phyloP scores from a whole-genome alignment of 75 land plant genomes.

The Pinus albicaulis region DNA sequence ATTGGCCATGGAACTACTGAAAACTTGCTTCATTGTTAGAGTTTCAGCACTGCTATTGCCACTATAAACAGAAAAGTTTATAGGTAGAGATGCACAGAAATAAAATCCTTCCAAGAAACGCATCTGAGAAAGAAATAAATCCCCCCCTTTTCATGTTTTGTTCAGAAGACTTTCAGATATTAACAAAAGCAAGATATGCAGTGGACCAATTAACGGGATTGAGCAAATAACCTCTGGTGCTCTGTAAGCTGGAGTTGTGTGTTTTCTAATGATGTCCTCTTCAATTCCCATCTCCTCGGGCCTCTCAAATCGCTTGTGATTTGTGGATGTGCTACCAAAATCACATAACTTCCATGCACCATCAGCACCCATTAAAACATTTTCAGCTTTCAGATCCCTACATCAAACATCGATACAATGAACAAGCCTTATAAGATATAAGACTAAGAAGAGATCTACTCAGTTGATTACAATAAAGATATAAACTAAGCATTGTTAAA shows the following conservation, averaged over 20 bases:
- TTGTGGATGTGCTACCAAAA: constrained; percentile 96
- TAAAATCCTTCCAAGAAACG: background rate
- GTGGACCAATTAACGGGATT: background rate
- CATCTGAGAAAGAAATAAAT: background rate
- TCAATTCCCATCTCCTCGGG: constrained; percentile 99
- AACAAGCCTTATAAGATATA: background rate
- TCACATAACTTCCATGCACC: constrained; percentile 98
- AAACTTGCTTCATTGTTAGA: background rate
- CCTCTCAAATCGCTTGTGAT: constrained; percentile 91
- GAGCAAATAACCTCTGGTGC: constrained; percentile 85
- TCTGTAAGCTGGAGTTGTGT: constrained; percentile 97
- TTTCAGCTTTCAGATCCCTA: constrained; percentile 98
- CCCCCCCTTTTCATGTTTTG: background rate
- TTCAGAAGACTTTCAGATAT: background rate
- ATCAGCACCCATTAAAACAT: constrained; percentile 81
- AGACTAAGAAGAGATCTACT: background rate
- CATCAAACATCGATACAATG: background rate
- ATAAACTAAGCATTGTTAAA: background rate
- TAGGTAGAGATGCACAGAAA: background rate
- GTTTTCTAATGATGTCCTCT: constrained; percentile 94
- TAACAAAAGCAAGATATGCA: constrained; percentile 1
- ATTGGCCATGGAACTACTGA: background rate
- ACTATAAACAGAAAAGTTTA: background rate
- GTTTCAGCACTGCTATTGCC: background rate
- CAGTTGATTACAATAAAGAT: background rate